Conservation (phyloP, 345 rosid genomes). For the Rhodamnia argentea region DNA sequence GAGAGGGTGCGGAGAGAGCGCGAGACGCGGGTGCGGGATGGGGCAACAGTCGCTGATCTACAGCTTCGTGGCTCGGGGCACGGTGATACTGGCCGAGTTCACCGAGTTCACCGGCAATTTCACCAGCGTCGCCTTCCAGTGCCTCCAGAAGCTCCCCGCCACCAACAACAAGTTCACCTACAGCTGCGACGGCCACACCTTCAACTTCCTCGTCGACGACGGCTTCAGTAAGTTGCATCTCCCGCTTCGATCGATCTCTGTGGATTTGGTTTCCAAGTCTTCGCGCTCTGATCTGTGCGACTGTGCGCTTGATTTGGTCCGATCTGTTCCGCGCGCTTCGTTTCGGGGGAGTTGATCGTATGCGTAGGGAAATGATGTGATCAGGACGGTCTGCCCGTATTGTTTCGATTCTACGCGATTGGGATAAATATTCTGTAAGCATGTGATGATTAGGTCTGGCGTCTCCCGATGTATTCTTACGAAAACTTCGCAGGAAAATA, state of each 20-base stretch:
- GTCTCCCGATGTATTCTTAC: background rate
- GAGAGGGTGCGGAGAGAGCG: background rate
- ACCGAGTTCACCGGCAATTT: slow-evolving; percentile 67
- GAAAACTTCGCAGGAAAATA: background rate
- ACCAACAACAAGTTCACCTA: slow-evolving; percentile 56
- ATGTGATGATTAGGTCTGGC: background rate
- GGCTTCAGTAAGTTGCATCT: slow-evolving; percentile 42
- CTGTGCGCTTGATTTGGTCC: background rate
- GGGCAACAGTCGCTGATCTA: slow-evolving; percentile 64
- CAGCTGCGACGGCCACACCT: slow-evolving; percentile 68
- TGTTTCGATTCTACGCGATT: background rate
- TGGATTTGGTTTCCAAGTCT: background rate
- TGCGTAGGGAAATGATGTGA: background rate
- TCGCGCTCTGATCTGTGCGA: background rate
- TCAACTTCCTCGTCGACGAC: slow-evolving; percentile 53
- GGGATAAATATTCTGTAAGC: background rate
- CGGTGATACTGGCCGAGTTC: slow-evolving; percentile 50
- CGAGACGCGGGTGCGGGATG: slow-evolving; percentile 11
- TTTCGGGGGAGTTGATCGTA: background rate
- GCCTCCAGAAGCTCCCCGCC: slow-evolving; percentile 68
- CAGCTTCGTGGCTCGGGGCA: slow-evolving; percentile 62
- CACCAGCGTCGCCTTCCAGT: slow-evolving; percentile 54
- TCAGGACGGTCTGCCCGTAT: background rate
- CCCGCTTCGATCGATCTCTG: background rate
- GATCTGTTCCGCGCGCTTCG: background rate